Percentiles rank a stretch among this genome's conserved stretches.
Conservation (phyloP, 345 rosid species). For the Melaleuca quinquenervia region DNA sequence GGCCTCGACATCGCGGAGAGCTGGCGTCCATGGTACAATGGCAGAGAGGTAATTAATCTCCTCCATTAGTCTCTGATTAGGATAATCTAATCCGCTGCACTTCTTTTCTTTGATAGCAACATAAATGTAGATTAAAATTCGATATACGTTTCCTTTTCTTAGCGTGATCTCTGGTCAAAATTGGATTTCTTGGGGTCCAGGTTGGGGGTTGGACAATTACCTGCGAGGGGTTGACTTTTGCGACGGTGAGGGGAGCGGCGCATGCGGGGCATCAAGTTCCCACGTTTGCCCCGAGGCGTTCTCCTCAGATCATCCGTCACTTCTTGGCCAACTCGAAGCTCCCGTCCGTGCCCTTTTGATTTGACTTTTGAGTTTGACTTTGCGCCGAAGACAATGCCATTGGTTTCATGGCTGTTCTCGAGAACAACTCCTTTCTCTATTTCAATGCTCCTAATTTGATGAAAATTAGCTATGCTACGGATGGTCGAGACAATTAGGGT, state of each 20-base stretch:
- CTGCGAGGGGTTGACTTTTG: conserved; percentile 5
- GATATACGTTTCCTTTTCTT: neutral
- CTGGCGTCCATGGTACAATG: conserved; percentile 61
- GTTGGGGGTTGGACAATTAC: conserved; percentile 7
- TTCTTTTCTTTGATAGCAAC: neutral
- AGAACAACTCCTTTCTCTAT: neutral
- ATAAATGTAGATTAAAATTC: neutral
- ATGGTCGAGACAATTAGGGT: neutral
- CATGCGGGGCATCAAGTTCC: conserved; percentile 20
- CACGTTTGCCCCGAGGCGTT: conserved; percentile 40
- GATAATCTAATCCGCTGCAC: neutral
- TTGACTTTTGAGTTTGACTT: neutral
- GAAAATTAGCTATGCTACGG: neutral
- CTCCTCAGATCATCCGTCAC: conserved; percentile 43
- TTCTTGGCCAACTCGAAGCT: conserved; percentile 43
- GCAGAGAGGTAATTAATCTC: conserved; percentile 27
- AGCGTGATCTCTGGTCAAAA: too few species aligned
- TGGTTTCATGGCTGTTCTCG: neutral
- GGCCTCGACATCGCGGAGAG: conserved; percentile 37
- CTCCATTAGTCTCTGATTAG: neutral
- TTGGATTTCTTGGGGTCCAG: neutral
- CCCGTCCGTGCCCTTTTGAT: conserved; percentile 30
- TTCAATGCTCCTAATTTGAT: neutral
- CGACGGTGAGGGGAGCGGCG: conserved; percentile 10
- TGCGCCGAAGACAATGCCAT: neutral